Evolutionary conservation across 345 rosid genomes (phyloP).

Genomic region (Jatropha curcas): DNA sequence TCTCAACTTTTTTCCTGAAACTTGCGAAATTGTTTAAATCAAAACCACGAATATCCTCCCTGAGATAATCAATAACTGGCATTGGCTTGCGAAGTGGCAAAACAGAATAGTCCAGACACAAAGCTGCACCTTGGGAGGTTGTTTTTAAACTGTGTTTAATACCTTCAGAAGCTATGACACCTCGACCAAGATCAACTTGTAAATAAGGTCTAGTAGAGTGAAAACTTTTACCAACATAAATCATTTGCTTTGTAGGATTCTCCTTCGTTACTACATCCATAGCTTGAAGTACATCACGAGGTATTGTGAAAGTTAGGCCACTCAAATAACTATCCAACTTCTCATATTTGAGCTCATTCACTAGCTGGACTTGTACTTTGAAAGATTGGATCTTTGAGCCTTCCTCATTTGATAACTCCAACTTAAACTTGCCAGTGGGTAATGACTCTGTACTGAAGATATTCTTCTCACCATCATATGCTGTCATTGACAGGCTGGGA

Average conservation of each 20-base stretch:
- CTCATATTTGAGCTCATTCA: constrained; percentile 55
- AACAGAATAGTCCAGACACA: constrained; percentile 77
- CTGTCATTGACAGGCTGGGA: constrained; percentile 63
- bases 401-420: constrained; percentile 44
- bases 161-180: constrained; percentile 65
- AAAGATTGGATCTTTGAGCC: constrained; percentile 37
- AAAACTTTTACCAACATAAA: constrained; percentile 58
- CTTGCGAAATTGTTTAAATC: constrained; percentile 28
- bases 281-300: constrained; percentile 81
- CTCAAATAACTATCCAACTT: constrained; percentile 58
- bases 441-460: constrained; percentile 60
- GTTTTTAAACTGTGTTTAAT: constrained; percentile 70
- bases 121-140: constrained; percentile 56
- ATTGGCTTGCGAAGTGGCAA: constrained; percentile 61
- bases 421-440: constrained; percentile 48
- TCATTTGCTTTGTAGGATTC: constrained; percentile 63
- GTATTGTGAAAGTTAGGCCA: constrained; percentile 29
- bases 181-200: constrained; percentile 52
- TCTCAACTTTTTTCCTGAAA: constrained; percentile 37
- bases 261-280: constrained; percentile 93
- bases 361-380: constrained; percentile 48
- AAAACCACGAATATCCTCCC: constrained; percentile 35
- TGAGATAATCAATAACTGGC: constrained; percentile 58
- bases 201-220: constrained; percentile 30
- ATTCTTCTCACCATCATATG: constrained; percentile 84